Conservation (phyloP, 768 basidiomycete genomes). For the Rhizopogon salebrosus region DNA sequence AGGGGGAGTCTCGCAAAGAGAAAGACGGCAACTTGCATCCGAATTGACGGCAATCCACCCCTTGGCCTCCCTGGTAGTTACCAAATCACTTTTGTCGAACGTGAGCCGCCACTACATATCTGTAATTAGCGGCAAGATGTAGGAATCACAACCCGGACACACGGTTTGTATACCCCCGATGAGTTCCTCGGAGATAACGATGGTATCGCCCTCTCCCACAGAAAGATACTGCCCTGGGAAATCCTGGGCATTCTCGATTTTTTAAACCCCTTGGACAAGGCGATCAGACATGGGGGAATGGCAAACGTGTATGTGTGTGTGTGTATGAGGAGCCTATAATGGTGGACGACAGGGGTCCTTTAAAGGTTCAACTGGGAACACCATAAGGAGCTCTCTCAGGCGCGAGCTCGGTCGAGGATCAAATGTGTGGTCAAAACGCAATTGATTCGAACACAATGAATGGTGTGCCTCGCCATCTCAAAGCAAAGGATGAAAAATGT, state of each 20-base stretch:
- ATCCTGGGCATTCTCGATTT: background rate
- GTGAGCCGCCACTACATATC: too few species aligned
- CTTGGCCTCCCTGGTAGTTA: too few species aligned
- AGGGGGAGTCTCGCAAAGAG: background rate
- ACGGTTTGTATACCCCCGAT: too few species aligned
- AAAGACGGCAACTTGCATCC: background rate
- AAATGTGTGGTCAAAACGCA: too few species aligned
- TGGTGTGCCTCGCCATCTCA: too few species aligned
- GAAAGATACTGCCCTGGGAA: background rate
- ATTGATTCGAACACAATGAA: too few species aligned
- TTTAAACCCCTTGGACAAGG: background rate
- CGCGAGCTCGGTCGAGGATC: background rate
- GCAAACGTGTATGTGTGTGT: background rate
- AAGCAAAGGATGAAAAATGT: too few species aligned
- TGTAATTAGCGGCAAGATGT: too few species aligned
- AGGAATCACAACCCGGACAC: too few species aligned
- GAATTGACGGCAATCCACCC: background rate
- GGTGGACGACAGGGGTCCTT: background rate
- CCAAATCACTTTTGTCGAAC: background rate
- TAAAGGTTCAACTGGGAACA: background rate
- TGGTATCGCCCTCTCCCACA: background rate
- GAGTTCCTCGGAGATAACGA: background rate
- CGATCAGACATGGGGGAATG: background rate
- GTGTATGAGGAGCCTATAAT: background rate
- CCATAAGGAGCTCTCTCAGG: background rate